Base-by-base conservation (phyloP, 108 stramenopile species). In the Asterionellopsis glacialis region DNA sequence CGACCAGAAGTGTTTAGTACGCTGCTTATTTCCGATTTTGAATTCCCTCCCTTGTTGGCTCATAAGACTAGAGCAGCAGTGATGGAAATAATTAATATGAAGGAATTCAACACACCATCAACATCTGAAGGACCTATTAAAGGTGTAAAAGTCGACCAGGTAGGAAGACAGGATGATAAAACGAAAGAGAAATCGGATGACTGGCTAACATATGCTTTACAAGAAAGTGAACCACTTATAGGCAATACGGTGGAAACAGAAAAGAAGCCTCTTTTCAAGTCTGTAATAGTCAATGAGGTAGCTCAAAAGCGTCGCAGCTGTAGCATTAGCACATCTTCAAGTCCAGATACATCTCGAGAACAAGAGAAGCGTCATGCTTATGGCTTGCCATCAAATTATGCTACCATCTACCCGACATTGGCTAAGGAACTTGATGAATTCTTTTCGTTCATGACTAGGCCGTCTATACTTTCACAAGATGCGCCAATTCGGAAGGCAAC, bases 371-470 rank as follows among this genome's bases (percentile, higher is more conserved):
- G 65, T 25, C 77, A 87, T 57, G 69, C 70, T 22, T 87, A 91
- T 72, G 86, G 80, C 44, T 72, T 90, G 16, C 72, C 70, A 28
- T 53, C 33, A 14, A 65, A 71, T n/a, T 72, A 79, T 48, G 57
- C 48, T 9, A 51, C 19, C 2, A 16, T 27, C 9, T 85, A 75
- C 65, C 77, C 69, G 1, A 75, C 45, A 39, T 49, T 93, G 18
- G 80, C 73, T 25, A 18, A 23, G 1, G 86, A 93, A 51, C 49
- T 90, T 0, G 73, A 83, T 12, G 78, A 66, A 42, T 85, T 79
- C 61, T 77, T 73, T 64, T 40, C 45, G 9, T 90, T 80, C 80
- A 93, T 93, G 91, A 93, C 86, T 4, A 59, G 71, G 13, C 88
- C 82, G 9, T 67, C 77, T 4, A 74, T 80, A 4, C 62, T 71